Base-by-base conservation (phyloP, 1,284 basidiomycete genomes). In the Cryptococcus sp. region DNA sequence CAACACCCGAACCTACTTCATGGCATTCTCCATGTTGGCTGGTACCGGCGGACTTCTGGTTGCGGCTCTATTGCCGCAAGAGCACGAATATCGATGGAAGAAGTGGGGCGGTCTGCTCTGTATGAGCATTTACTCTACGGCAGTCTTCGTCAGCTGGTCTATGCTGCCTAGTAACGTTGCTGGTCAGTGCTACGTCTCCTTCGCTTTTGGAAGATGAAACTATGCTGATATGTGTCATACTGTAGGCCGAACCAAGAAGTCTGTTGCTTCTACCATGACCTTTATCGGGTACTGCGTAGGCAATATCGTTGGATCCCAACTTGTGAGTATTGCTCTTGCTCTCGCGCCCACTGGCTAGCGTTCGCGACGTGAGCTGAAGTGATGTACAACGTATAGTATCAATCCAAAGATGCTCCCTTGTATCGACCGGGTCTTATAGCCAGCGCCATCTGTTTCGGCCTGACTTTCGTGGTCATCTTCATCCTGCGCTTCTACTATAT, bases 401-500 rank as follows among this genome's bases (percentile, higher is more conserved):
- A 47, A 40, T 51, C 52, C 25, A 49, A 54, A 41, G 47, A 55
- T 41, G 47, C 57, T 5, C 57, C 57, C 3, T 47, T 54, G 5
- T 59, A 59, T 41, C 39, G 47, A 38, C 53, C 48, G 16, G 53
- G 53, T 15, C 50, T 60, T 16, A 47, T 46, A 17, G 47, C 30
- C 40, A 46, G 35, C 48, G 52, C 52, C 1, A 42, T 54, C 48
- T 59, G 57, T 46, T 54, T 54, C 48, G 52, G 52, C 41, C 35
- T 54, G 8, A 59, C 48, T 17, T 51, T 54, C 23, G 19, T 55
- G 17, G 52, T 55, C 25, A 55, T 55, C 23, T 47, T 60, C 42
- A 51, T 52, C 17, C 58, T 60, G 8, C 53, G 52, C 17, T 55
- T 55, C 52, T 53, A 54, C 47, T 58, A 58, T 42, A 54, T 54